Percentiles rank a stretch among this genome's conserved stretches.
These are phyloP conservation scores for Sugiyamaella mastotermitis DNA, from an alignment of 805 yeast genomes.

Conservation along the genomic window DNA sequence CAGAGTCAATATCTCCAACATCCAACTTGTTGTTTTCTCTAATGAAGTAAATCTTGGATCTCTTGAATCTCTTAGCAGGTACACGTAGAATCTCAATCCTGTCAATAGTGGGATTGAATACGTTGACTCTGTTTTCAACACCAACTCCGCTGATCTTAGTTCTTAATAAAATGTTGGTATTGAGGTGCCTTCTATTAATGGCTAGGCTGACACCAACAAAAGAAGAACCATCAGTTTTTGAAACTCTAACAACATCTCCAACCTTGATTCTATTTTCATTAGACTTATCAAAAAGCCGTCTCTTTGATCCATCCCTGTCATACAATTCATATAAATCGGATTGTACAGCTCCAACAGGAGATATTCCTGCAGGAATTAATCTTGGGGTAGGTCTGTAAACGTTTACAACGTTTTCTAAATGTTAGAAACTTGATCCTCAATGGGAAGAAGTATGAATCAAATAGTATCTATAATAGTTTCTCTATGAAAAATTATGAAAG, in stretches of 20 bases:
- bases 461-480: too few species aligned
- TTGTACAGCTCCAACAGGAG: slow-evolving; percentile 40
- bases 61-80: slow-evolving; percentile 62
- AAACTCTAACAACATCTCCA: slow-evolving; percentile 77
- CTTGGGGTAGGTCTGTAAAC: slow-evolving; percentile 31
- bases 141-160: slow-evolving; percentile 79
- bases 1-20: slow-evolving; percentile 32
- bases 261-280: slow-evolving; percentile 54
- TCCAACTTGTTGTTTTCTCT: slow-evolving; percentile 46
- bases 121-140: slow-evolving; percentile 74
- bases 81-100: slow-evolving; percentile 73
- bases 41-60: slow-evolving; percentile 87
- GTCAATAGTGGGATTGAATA: slow-evolving; percentile 72
- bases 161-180: slow-evolving; percentile 73
- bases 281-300: slow-evolving; percentile 43
- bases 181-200: slow-evolving; percentile 63
- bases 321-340: slow-evolving; percentile 48
- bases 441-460: too few species aligned
- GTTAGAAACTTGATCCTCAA: too few species aligned
- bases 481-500: too few species aligned
- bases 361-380: slow-evolving; percentile 26
- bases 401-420: slow-evolving; percentile 26
- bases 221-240: slow-evolving; percentile 51
- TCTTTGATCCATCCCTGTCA: slow-evolving; percentile 69
- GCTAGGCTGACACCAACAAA: slow-evolving; percentile 77